Conservation (phyloP, 805 yeast species). For the Yamadazyma phyllophila region DNA sequence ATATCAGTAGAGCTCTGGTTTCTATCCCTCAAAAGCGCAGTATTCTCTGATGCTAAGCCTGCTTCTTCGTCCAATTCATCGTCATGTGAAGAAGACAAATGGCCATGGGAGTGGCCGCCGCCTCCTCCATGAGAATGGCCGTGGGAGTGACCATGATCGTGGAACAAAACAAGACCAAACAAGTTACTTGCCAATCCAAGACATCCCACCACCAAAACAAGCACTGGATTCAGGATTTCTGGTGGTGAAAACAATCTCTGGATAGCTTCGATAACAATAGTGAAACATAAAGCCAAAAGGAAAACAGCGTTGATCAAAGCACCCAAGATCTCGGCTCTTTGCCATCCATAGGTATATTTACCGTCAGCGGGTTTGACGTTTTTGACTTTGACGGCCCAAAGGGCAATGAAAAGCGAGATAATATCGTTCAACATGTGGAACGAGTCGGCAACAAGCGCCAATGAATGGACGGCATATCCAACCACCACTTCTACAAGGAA, state of each 20-base stretch:
- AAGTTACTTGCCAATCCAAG: conserved; percentile 82
- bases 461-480: conserved; percentile 89
- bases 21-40: conserved; percentile 5
- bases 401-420: conserved; percentile 81
- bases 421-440: conserved; percentile 98
- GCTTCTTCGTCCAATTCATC: conserved; percentile 4
- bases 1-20: conserved; percentile 20
- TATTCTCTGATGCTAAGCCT: background rate
- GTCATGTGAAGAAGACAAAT: background rate
- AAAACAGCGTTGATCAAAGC: conserved; percentile 94
- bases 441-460: conserved; percentile 93
- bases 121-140: conserved; percentile 34
- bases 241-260: conserved; percentile 85
- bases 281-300: conserved; percentile 84
- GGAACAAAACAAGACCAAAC: conserved; percentile 82
- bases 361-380: conserved; percentile 79
- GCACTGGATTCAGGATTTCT: conserved; percentile 73
- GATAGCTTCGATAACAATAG: conserved; percentile 88
- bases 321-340: conserved; percentile 94
- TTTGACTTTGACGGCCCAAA: conserved; percentile 95
- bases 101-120: conserved; percentile 3
- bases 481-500: conserved; percentile 81
- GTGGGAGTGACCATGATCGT: conserved; percentile 58
- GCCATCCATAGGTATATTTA: conserved; percentile 95
- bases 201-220: conserved; percentile 77